Conservation (phyloP, 1,284 basidiomycete species). For the Anthracocystis panici-leucophaei region DNA sequence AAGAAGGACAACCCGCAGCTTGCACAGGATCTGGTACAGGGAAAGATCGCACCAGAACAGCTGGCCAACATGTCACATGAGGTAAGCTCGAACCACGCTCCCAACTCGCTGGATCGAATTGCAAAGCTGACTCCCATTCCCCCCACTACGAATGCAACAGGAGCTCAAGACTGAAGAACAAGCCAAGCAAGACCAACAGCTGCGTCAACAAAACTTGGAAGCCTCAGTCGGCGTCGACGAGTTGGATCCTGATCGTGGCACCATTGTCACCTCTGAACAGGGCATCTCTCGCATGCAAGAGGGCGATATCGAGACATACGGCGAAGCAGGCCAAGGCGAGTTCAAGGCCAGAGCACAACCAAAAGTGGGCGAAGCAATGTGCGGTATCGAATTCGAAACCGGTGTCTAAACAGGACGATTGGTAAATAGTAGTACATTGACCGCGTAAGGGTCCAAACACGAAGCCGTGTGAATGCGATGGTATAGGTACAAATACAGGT, state of each 20-base stretch:
- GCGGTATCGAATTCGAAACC: conserved; percentile 52
- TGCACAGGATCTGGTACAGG: conserved; percentile 20
- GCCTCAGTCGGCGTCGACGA: conserved; percentile 41
- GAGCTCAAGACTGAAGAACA: conserved; percentile 42
- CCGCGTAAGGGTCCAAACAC: conserved; percentile 7
- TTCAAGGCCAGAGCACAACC: conserved; percentile 52
- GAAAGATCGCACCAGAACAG: conserved; percentile 13
- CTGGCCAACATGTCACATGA: conserved; percentile 37
- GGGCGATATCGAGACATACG: conserved; percentile 34
- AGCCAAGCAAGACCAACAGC: conserved; percentile 29
- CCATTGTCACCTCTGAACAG: conserved; percentile 20
- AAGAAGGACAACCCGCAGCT: conserved; percentile 51
- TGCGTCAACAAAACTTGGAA: conserved; percentile 40
- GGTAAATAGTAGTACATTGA: conserved; percentile 36
- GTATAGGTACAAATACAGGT: conserved; percentile 48
- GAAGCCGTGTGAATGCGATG: conserved; percentile 11
- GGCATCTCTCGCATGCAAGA: conserved; percentile 36
- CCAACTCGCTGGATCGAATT: background rate
- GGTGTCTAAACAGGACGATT: conserved; percentile 10
- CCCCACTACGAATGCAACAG: conserved; percentile 10
- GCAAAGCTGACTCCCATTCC: background rate
- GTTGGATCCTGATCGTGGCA: conserved; percentile 25
- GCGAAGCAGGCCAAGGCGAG: conserved; percentile 47
- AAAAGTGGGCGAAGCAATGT: conserved; percentile 51
- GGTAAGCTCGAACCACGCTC: conserved; percentile 8